A percentile compares a stretch with the other conserved stretches of the same genome.
Conservation (phyloP, 352 stramenopile species). For the Globisporangium carolinianum region DNA sequence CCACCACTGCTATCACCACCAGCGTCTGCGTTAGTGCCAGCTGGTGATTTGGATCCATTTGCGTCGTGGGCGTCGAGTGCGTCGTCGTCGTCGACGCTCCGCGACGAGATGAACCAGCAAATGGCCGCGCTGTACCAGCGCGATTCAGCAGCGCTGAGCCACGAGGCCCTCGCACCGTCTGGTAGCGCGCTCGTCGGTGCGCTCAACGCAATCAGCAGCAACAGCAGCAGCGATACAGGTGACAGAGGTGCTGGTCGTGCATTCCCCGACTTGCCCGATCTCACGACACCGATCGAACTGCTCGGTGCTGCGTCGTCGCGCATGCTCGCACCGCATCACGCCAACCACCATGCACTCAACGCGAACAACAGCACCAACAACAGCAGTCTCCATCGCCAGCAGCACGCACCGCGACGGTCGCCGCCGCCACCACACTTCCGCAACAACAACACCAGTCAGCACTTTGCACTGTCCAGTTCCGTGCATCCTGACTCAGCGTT, state of each 20-base stretch:
- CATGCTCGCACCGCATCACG: conserved; percentile 10
- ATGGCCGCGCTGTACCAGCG: conserved; percentile 66
- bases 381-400: conserved; percentile 1
- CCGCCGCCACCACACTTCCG: too few species aligned
- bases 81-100: conserved; percentile 14
- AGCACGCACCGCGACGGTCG: not conserved
- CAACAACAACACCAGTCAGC: not conserved
- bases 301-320: conserved; percentile 9
- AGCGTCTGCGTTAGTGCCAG: conserved; percentile 9
- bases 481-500: conserved; percentile 21
- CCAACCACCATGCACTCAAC: too few species aligned
- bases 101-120: conserved; percentile 75
- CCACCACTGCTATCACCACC: conserved; percentile 10
- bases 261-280: conserved; percentile 7
- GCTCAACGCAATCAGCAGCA: conserved; percentile 17
- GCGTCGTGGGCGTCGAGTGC: conserved; percentile 4
- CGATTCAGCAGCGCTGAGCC: conserved; percentile 2
- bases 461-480: not conserved
- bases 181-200: conserved; percentile 29
- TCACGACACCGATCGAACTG: conserved; percentile 1
- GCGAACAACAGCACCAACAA: conserved; percentile 10
- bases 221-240: not conserved
- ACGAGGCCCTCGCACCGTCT: conserved; percentile 27
- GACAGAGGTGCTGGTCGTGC: not conserved
- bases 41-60: conserved; percentile 18